Base-by-base conservation (phyloP, 1,284 basidiomycete species). In the Ceratobasidium sp. region DNA sequence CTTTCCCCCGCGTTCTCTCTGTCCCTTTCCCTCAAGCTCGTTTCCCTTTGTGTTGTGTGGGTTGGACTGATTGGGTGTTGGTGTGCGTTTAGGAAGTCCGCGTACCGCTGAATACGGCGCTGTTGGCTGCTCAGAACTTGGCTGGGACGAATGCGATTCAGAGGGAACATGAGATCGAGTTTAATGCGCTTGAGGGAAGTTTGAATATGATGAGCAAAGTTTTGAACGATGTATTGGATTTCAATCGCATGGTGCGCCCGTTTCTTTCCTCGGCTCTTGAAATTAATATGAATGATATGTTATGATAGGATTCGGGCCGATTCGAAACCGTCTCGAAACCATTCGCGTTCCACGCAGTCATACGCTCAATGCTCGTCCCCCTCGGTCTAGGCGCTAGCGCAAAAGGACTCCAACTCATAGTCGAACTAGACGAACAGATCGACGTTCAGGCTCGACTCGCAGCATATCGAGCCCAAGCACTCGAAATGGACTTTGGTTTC, bases 141-240 rank as follows among this genome's bases (percentile, higher is more conserved):
- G 93, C 93, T 0, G 89, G 87, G 0, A 87, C 89, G 8, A 86
- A 86, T 4, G 85, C 94, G 50, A 85, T 86, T 4, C 88, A 86
- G 29, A 48, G 87, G 77, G 87, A 89, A 22, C 89, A 92, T 77
- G 91, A 92, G 77, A 87, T 94, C 59, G 94, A 95, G 81, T 93
- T 93, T 80, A 89, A 87, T 77, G 93, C 93, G 6, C 85, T 97
- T 27, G 91, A 92, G 79, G 93, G 93, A 1, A 93, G 91, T 80
- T 83, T 97, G 73, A 91, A 89, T 75, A 95, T 96, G 92, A 97
- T 95, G 92, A 91, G 91, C n/a, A 93, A 93, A 85, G 91, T 97
- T 0, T 84, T 96, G 44, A 96, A 97, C 79, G 95, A 96, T 81
- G 93, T 96, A 44, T 85, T 96, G 48, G 92, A 94, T 79, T 93